Conservation (phyloP, 2,329 filamentous ascomycete species). For the Ascochyta koolunga region DNA sequence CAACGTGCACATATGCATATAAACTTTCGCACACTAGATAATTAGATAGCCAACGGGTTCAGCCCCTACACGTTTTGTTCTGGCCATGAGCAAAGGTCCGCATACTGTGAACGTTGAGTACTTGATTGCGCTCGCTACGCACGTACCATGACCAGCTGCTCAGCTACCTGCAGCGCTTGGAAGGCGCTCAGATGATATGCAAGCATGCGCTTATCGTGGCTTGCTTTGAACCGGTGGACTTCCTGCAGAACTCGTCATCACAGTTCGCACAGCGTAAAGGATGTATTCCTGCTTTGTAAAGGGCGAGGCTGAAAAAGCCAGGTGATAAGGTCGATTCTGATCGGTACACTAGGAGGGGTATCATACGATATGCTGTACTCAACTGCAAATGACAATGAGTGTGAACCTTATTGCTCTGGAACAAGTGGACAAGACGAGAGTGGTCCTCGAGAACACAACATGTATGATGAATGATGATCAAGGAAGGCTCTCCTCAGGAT, state of each 20-base stretch:
- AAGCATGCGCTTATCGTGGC: constrained; percentile 3
- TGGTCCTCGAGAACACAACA: not conserved
- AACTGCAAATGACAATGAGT: not conserved
- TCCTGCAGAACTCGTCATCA: constrained; percentile 4
- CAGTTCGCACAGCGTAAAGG: not conserved
- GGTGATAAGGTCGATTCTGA: not conserved
- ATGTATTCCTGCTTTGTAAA: not conserved
- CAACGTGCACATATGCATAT: no score
- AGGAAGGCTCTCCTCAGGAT: constrained; percentile 17
- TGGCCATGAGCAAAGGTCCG: not conserved
- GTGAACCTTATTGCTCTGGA: constrained; percentile 1
- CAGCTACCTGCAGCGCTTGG: not conserved
- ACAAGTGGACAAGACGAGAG: not conserved
- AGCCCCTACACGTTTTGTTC: not conserved
- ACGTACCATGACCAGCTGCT: not conserved
- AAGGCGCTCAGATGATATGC: constrained; percentile 2
- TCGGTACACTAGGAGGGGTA: constrained; percentile 15
- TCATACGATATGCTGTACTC: constrained; percentile 8
- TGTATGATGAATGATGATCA: not conserved
- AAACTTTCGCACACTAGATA: not conserved
- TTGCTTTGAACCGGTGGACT: not conserved
- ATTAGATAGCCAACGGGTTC: not conserved
- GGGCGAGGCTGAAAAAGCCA: not conserved
- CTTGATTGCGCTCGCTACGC: not conserved
- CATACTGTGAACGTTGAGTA: not conserved